Evolutionary conservation across 306 rosid genomes (phyloP), one percentile per base, ranked within the genome.

Genomic region (Prunus fruticosa): DNA sequence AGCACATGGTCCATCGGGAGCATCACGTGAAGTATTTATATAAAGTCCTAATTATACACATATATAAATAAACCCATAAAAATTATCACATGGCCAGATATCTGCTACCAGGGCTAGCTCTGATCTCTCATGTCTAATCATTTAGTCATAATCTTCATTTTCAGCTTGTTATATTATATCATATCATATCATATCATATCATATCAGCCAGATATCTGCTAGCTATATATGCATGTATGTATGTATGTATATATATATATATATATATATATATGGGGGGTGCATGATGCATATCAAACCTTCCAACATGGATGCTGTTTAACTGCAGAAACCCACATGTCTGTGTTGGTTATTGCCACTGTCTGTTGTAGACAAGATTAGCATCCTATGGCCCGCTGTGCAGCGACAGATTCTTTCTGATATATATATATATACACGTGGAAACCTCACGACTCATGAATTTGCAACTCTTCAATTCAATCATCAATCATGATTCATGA

Each of bases 271-370:
- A 38, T 38, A 38, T 38, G 2, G 43, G 43, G 43, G 9, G 14
- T 25, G 20, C 43, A 14, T 18, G 9, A 12, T 63, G 12, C 18
- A 62, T 62, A 22, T 60, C 6, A 27, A 62, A 14, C n/a, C 20
- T 62, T 69, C 41, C 61, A 50, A 11, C 18, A 28, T 50, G 23
- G 58, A 12, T 15, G 58, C 58, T 5, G 64, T 32, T 13, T 13
- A 19, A 18, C 53, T 45, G 15, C 58, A 8, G 20, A 54, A 71
- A 54, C 52, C 22, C 75, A 71, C 76, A 53, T 71, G 76, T 71
- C 25, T 34, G 1, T 72, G 76, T 56, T 54, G 65, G 52, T 20
- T 71, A 13, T 13, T 54, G 51, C 34, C 38, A 72, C 65, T 1
- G 2, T 72, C 22, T 56, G 62, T 72, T 38, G 23, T 2, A 71